Evolutionary conservation across 805 yeast species (phyloP).

Genomic region (Spathaspora hagerdaliae): DNA sequence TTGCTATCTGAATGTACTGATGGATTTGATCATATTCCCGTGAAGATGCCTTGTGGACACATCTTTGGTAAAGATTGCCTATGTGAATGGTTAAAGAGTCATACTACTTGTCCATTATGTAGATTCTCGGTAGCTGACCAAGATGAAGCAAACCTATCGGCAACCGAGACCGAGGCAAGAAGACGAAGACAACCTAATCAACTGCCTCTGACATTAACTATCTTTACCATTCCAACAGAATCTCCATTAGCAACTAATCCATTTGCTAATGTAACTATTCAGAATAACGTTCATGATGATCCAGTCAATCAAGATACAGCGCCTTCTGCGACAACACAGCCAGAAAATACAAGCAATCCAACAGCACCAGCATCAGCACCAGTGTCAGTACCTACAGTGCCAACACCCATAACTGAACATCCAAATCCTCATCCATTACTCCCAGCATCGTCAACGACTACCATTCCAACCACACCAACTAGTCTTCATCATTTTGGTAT

Average conservation of each 20-base stretch:
- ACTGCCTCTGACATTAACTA: constrained; percentile 17
- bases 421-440: no score
- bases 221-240: constrained; percentile 23
- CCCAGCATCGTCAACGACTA: not conserved
- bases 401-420: not conserved
- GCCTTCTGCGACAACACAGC: not conserved
- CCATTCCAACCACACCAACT: not conserved
- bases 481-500: not conserved
- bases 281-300: constrained; percentile 1
- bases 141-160: not conserved
- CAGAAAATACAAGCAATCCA: no score
- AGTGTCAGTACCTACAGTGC: not conserved
- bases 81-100: constrained; percentile 73
- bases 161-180: not conserved
- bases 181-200: constrained; percentile 1
- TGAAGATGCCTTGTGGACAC: constrained; percentile 81
- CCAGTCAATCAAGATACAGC: constrained; percentile 3
- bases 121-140: constrained; percentile 47
- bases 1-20: constrained; percentile 18
- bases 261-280: constrained; percentile 13
- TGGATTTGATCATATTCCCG: constrained; percentile 52
- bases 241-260: constrained; percentile 20
- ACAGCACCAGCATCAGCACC: not conserved
- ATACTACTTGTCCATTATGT: constrained; percentile 84
- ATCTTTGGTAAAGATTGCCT: constrained; percentile 84